Evolutionary conservation across 129 eudicot genomes (phyloP).

Genomic region (Dittrichia graveolens): DNA sequence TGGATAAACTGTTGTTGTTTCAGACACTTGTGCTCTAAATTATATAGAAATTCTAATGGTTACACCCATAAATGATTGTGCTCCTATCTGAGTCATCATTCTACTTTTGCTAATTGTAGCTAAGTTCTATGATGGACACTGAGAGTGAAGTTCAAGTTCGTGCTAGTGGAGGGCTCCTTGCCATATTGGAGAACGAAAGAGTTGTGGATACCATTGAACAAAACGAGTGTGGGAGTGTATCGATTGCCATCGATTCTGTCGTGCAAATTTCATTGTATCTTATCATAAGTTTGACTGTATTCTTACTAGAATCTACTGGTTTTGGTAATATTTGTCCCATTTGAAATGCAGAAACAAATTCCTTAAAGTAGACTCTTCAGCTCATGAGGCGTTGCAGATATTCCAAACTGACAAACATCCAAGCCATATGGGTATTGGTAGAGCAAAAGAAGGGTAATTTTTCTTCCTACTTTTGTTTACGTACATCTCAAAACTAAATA

Average conservation of each 20-base stretch:
- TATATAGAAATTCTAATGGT: neutral
- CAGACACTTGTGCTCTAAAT: neutral
- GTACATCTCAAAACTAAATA: conserved; percentile 11
- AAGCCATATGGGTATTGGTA: conserved; percentile 96
- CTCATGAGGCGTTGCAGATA: conserved; percentile 95
- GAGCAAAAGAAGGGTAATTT: conserved; percentile 90
- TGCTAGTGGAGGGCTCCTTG: conserved; percentile 97
- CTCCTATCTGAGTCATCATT: conserved; percentile 12
- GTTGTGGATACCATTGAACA: conserved; percentile 85
- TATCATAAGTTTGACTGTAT: neutral
- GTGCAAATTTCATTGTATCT: conserved; percentile 81
- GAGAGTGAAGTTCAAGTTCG: conserved; percentile 99
- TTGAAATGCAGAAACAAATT: conserved; percentile 64
- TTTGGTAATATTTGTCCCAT: conserved; percentile 12
- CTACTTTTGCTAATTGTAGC: conserved; percentile 48
- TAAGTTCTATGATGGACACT: conserved; percentile 90
- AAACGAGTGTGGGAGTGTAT: conserved; percentile 67
- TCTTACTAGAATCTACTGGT: conserved; percentile 21
- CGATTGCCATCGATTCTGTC: conserved; percentile 67
- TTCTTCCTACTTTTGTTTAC: neutral
- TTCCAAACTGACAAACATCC: conserved; percentile 96
- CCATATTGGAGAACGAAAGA: conserved; percentile 87
- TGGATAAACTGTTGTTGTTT: conserved; percentile 12
- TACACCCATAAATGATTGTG: conserved; percentile 14
- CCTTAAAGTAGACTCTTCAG: conserved; percentile 87